phyloP scores from a whole-genome alignment of 75 land plant genomes.

The Sequoia sempervirens region DNA sequence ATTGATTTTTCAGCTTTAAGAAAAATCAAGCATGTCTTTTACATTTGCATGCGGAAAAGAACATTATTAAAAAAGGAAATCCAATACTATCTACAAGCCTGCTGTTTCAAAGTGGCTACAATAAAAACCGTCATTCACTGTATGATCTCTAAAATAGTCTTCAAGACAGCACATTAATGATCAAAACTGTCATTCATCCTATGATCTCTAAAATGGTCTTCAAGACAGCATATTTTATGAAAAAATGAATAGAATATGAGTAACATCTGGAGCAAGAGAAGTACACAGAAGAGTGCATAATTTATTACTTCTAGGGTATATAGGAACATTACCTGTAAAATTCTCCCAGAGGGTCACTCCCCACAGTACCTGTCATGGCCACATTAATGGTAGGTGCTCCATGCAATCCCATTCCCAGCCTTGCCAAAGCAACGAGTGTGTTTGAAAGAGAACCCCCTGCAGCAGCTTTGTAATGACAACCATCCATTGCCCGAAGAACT shows the following conservation, averaged over 20 bases:
- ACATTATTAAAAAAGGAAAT: neutral
- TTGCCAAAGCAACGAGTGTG: conserved; percentile 89
- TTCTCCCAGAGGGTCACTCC: conserved; percentile 87
- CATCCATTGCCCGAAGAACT: conserved; percentile 83
- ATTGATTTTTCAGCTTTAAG: neutral
- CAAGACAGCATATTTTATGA: neutral
- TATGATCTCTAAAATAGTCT: neutral
- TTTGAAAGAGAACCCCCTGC: conserved; percentile 99
- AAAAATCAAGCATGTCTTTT: neutral
- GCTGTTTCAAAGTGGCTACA: neutral
- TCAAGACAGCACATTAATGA: neutral
- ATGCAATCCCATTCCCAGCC: conserved; percentile 57
- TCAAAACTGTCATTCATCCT: neutral
- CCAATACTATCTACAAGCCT: neutral
- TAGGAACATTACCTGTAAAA: conserved; percentile 72
- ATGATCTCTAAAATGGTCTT: neutral
- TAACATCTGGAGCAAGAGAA: neutral
- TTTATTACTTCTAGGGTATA: neutral
- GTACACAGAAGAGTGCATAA: neutral
- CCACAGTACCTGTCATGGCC: conserved; percentile 93
- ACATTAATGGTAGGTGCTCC: conserved; percentile 56
- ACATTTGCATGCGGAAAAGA: neutral
- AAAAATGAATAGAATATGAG: neutral
- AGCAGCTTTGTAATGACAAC: conserved; percentile 90
- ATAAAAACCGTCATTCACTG: neutral